A percentile compares a stretch with the other conserved stretches of the same genome.
Evolutionary conservation across 2,329 filamentous ascomycete genomes (phyloP).

Genomic region (Dothistroma pini): DNA sequence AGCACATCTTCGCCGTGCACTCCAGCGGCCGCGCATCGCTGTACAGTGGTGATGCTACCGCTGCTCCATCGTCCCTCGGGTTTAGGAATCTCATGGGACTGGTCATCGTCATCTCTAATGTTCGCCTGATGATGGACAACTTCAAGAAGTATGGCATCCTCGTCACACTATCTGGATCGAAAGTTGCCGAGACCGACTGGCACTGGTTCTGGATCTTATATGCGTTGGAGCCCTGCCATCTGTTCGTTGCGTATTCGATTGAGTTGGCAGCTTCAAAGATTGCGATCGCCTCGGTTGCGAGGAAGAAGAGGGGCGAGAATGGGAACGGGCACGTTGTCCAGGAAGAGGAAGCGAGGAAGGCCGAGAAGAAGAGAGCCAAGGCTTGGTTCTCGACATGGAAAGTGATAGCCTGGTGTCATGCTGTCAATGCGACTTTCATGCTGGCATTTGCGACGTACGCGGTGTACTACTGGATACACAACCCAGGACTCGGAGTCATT

Average conservation of each 20-base stretch:
- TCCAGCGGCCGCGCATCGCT: conserved; percentile 68
- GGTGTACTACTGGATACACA: conserved; percentile 88
- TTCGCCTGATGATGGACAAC: conserved; percentile 94
- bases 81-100: conserved; percentile 97
- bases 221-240: conserved; percentile 81
- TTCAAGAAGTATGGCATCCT: conserved; percentile 96
- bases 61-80: conserved; percentile 79
- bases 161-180: conserved; percentile 76
- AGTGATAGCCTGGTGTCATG: conserved; percentile 69
- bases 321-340: conserved; percentile 46
- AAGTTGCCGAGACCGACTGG: conserved; percentile 26
- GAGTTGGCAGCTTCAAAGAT: conserved; percentile 78
- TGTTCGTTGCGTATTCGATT: conserved; percentile 86
- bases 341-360: conserved; percentile 47
- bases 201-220: conserved; percentile 58
- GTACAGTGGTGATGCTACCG: conserved; percentile 75
- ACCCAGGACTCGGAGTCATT: conserved; percentile 87
- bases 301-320: conserved; percentile 42
- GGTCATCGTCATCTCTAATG: conserved; percentile 85
- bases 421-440: conserved; percentile 76
- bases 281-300: conserved; percentile 64
- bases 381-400: conserved; percentile 60
- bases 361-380: conserved; percentile 38
- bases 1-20: conserved; percentile 87
- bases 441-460: conserved; percentile 76